A percentile compares a stretch with the other conserved stretches of the same genome.
Evolutionary conservation across 2,329 filamentous ascomycete species (phyloP).

Genomic region (Colletotrichum sidae): DNA sequence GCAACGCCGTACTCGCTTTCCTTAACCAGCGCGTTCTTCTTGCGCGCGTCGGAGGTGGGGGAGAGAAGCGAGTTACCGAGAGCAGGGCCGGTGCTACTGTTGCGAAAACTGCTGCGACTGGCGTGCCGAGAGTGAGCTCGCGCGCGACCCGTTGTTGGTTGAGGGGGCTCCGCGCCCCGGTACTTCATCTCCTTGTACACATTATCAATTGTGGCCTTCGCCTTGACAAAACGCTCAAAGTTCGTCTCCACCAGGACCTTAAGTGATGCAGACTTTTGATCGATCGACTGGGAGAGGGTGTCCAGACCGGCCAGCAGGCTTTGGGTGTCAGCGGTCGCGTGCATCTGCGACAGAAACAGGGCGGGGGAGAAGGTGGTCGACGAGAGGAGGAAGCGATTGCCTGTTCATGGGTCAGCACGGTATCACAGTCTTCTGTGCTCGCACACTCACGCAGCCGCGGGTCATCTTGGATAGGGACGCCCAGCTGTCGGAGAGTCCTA

Average conservation of each 20-base stretch:
- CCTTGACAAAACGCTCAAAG: constrained; percentile 97
- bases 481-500: constrained; percentile 78
- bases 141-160: constrained; percentile 46
- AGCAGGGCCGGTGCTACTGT: constrained; percentile 54
- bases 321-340: constrained; percentile 86
- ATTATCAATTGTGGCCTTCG: constrained; percentile 97
- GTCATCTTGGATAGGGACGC: constrained; percentile 87
- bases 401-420: constrained; percentile 52
- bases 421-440: not conserved
- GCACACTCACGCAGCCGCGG: constrained; percentile 73
- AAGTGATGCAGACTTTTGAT: constrained; percentile 96
- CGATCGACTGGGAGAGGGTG: constrained; percentile 89
- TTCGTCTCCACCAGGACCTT: constrained; percentile 98
- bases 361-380: constrained; percentile 96
- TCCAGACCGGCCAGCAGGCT: constrained; percentile 85
- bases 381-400: constrained; percentile 93
- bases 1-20: constrained; percentile 92
- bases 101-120: constrained; percentile 75
- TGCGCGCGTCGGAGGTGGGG: constrained; percentile 66
- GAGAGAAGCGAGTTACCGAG: constrained; percentile 50
- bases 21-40: constrained; percentile 91
- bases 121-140: constrained; percentile 73
- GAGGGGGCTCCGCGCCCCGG: constrained; percentile 65
- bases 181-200: constrained; percentile 98
- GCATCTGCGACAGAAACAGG: constrained; percentile 91